Evolutionary conservation across 441 rosid species (phyloP).

Genomic region (Jatropha multifida): DNA sequence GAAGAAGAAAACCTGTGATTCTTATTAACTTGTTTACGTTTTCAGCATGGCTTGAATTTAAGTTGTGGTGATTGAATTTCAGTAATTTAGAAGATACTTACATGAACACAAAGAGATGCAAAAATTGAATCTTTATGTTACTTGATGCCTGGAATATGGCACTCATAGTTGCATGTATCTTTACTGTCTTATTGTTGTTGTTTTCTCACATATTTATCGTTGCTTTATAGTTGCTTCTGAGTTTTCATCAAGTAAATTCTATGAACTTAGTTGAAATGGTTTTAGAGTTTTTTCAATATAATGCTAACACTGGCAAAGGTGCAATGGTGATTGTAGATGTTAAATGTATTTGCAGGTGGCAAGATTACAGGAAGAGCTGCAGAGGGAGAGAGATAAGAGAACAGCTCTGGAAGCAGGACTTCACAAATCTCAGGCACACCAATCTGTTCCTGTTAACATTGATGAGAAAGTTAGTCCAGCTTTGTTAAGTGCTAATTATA

Average conservation of each 20-base stretch:
- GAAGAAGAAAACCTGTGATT: neutral
- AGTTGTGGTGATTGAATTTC: neutral
- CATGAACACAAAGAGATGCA: neutral
- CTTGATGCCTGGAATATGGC: neutral
- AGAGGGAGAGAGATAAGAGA: slow-evolving; percentile 67
- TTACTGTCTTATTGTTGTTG: neutral
- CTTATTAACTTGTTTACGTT: neutral
- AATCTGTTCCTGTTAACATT: slow-evolving; percentile 33
- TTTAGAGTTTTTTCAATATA: neutral
- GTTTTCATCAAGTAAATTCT: neutral
- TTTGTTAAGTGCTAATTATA: neutral
- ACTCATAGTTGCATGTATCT: neutral
- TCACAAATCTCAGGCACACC: slow-evolving; percentile 41
- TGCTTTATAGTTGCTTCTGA: neutral
- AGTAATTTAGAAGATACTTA: neutral
- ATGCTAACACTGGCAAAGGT: neutral
- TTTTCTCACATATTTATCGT: neutral
- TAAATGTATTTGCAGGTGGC: slow-evolving; percentile 51
- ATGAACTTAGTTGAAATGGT: neutral
- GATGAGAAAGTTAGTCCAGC: slow-evolving; percentile 67
- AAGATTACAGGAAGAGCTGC: slow-evolving; percentile 83
- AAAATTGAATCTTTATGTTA: neutral
- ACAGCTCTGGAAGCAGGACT: slow-evolving; percentile 67
- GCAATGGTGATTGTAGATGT: neutral
- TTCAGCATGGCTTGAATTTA: neutral